Base-by-base conservation (phyloP, 2,329 filamentous ascomycete genomes). In the Endoconidiophora laricicola region DNA sequence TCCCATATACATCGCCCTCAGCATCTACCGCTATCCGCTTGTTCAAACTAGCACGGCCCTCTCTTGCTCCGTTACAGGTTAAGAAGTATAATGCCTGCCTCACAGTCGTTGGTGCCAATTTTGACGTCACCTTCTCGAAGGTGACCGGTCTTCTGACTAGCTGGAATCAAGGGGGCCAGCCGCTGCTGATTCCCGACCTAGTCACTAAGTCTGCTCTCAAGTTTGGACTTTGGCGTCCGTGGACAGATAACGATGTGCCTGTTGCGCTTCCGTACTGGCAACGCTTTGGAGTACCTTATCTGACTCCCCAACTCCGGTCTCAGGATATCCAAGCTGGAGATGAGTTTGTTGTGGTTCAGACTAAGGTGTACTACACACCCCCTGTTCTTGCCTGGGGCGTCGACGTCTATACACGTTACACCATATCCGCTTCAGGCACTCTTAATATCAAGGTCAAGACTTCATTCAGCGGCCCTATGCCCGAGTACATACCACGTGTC, bases 381-480 rank as follows among this genome's bases (percentile, higher is more conserved):
- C 76, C 77, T 0, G 73, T 78, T 1, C 66, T 83, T 0, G 74
- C 75, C 12, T 86, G 80, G 78, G 66, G 64, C 3, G 64, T 72
- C 46, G 66, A 73, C 22, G 64, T 68, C 2, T 64, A 60, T 0
- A 71, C 71, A 10, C 73, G 68, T 0, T 81, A 80, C 60, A 72
- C 66, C 0, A 73, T 83, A 58, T 66, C 62, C 1, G 60, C 67
- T 1, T 66, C 69, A 0, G 59, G 65, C 4, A 14, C 37, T 4
- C 59, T 82, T 18, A 62, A 63, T 20, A 65, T 83, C 44, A 66
- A 68, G 23, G 65, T 76, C 2, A 66, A 66, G 10, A 69, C 66
- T 0, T 69, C 66, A 6, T 68, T 70, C 0, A 64, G 64, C 14
- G 74, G 75, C 0, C 57, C 57, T 10, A 66, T 70, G 2, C 62